These are phyloP conservation scores for Pythium myriotylum DNA, from an alignment of 352 stramenopile genomes.

Conservation along the genomic window DNA sequence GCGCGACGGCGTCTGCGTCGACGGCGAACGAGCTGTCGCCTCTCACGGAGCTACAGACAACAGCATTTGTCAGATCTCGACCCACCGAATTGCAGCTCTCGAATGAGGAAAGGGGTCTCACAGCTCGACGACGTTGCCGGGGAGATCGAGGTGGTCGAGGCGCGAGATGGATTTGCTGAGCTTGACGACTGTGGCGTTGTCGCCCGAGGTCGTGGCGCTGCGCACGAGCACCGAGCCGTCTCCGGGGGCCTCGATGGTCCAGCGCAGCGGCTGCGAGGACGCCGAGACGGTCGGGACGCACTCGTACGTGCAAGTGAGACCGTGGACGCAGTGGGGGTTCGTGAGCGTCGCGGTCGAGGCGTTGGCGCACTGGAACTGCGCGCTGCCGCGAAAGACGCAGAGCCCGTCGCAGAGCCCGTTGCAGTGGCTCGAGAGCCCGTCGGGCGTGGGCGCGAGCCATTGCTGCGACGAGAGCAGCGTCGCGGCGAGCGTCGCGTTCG, in stretches of 20 bases:
- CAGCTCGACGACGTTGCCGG: constrained; percentile 14
- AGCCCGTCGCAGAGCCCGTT: constrained; percentile 13
- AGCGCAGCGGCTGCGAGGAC: not conserved
- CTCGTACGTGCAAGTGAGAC: constrained; percentile 14
- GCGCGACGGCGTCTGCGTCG: constrained; percentile 3
- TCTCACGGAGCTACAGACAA: not conserved
- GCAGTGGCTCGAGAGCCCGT: constrained; percentile 16
- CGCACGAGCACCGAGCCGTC: not conserved
- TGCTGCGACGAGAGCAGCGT: constrained; percentile 3
- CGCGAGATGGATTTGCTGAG: constrained; percentile 3
- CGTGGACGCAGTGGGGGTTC: constrained; percentile 6
- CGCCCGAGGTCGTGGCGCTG: not conserved
- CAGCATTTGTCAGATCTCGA: not conserved
- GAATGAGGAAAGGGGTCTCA: too few species aligned
- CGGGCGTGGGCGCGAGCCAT: constrained; percentile 1
- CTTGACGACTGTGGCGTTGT: not conserved
- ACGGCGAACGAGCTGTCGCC: constrained; percentile 4
- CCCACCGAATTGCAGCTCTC: too few species aligned
- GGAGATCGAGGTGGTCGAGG: constrained; percentile 7
- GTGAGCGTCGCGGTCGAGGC: too few species aligned
- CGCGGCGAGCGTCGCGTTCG: not conserved
- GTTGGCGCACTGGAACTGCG: constrained; percentile 1
- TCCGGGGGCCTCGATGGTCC: constrained; percentile 2
- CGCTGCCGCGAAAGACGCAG: constrained; percentile 12
- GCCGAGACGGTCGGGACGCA: constrained; percentile 5